These are phyloP conservation scores for Neurospora sp. DNA, from an alignment of 495 filamentous ascomycete species.

Conservation along the genomic window DNA sequence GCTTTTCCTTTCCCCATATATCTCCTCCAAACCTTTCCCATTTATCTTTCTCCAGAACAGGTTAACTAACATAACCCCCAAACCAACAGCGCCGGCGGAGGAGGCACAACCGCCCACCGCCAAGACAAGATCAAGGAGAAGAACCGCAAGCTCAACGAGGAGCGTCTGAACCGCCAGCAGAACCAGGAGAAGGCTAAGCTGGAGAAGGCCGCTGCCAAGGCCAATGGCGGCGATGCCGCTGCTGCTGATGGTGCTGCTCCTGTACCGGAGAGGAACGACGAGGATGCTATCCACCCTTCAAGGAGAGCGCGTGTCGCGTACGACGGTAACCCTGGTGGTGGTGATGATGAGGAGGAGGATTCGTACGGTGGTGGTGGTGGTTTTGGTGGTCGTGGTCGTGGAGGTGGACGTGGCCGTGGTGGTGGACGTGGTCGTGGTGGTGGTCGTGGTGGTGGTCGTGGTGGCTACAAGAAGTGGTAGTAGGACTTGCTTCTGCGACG, in stretches of 20 bases:
- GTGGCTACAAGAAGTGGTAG: not conserved
- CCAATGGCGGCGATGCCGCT: not conserved
- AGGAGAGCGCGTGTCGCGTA: conserved; percentile 14
- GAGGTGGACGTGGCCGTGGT: conserved; percentile 5
- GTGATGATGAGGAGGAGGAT: not conserved
- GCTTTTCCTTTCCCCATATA: not conserved
- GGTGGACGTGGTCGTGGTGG: conserved; percentile 8
- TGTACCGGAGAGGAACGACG: conserved; percentile 13
- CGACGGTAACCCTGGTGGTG: conserved; percentile 1
- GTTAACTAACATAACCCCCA: not conserved
- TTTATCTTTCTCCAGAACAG: not conserved
- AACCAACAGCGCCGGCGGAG: conserved; percentile 57
- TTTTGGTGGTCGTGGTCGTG: not conserved
- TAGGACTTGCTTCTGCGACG: not conserved
- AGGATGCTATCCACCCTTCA: conserved; percentile 20
- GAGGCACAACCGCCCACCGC: conserved; percentile 63
- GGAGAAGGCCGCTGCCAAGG: conserved; percentile 37
- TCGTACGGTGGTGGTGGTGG: not conserved
- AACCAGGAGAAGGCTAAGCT: conserved; percentile 41
- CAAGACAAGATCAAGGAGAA: conserved; percentile 64
- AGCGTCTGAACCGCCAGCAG: conserved; percentile 48
- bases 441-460: not conserved
- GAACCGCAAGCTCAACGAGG: conserved; percentile 77
- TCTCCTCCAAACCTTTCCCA: not conserved
- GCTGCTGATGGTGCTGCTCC: not conserved